Percentiles rank a stretch among this genome's conserved stretches.
Conservation (phyloP, 108 stramenopile species). For the Tribonema minus region DNA sequence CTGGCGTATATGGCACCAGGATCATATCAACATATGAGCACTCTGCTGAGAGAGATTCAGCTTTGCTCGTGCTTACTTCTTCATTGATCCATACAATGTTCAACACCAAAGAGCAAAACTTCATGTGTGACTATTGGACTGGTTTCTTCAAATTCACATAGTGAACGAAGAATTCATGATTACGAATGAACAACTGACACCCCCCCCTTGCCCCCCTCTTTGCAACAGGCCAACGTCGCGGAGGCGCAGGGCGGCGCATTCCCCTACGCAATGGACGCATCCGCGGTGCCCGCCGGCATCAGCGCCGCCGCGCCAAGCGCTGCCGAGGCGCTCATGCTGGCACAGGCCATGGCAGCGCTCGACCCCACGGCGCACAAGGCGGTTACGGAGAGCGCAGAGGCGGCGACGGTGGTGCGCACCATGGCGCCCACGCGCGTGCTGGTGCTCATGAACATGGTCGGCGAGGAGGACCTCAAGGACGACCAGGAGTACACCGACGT, state of each 20-base stretch:
- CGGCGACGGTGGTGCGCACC: slow-evolving; percentile 29
- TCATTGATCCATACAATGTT: too few relatives aligned
- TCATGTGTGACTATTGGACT: too few relatives aligned
- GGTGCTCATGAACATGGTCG: slow-evolving; percentile 93
- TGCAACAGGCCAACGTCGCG: background rate
- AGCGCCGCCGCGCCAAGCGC: background rate
- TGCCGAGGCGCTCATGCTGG: background rate
- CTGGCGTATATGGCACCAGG: too few relatives aligned
- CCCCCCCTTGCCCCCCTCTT: background rate
- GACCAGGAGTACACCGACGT: slow-evolving; percentile 89
- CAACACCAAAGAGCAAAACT: too few relatives aligned
- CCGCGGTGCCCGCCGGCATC: background rate
- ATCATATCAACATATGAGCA: too few relatives aligned
- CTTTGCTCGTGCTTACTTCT: too few relatives aligned
- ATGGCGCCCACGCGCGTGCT: slow-evolving; percentile 63
- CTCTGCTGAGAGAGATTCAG: too few relatives aligned
- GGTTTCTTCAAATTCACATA: background rate
- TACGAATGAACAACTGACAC: background rate
- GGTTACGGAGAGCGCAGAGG: slow-evolving; percentile 25
- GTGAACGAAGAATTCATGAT: background rate
- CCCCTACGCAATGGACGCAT: background rate
- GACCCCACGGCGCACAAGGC: slow-evolving; percentile 35
- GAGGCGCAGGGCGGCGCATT: background rate
- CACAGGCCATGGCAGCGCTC: slow-evolving; percentile 42
- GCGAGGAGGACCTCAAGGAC: slow-evolving; percentile 71